Percentiles rank a stretch among this genome's conserved stretches.
phyloP scores from a whole-genome alignment of 306 rosid genomes.

The Fragaria ananassa region DNA sequence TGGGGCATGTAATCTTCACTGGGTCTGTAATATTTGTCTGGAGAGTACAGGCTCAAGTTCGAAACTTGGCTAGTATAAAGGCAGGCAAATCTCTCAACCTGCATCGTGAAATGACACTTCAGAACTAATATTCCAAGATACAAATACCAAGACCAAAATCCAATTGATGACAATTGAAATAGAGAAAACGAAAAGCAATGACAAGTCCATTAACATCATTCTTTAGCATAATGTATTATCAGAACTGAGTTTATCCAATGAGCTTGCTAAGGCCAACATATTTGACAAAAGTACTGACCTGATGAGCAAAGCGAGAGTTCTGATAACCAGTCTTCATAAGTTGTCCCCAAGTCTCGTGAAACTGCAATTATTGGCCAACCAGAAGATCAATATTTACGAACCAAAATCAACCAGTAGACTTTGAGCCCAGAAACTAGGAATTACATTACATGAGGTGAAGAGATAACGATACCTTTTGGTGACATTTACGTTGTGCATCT shows the following conservation, averaged over 20 bases:
- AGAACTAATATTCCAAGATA: not conserved
- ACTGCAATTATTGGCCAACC: constrained; percentile 42
- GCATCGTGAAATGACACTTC: constrained; percentile 20
- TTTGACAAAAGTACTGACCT: constrained; percentile 40
- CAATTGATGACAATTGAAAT: not conserved
- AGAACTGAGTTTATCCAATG: not conserved
- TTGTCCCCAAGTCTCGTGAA: constrained; percentile 93
- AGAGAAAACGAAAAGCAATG: not conserved
- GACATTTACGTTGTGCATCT: constrained; percentile 64
- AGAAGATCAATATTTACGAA: constrained; percentile 12
- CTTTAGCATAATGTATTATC: not conserved
- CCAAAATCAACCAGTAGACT: not conserved
- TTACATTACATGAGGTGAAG: not conserved
- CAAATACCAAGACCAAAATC: not conserved
- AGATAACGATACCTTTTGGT: constrained; percentile 57
- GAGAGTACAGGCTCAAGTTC: constrained; percentile 83
- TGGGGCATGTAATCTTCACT: constrained; percentile 97
- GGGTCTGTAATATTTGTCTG: constrained; percentile 91
- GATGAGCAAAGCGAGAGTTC: constrained; percentile 99
- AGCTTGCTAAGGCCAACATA: not conserved
- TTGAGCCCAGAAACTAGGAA: not conserved
- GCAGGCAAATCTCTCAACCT: constrained; percentile 99
- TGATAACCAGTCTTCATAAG: constrained; percentile 98
- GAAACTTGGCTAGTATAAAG: constrained; percentile 90
- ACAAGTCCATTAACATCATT: not conserved